Evolutionary conservation across 2,329 filamentous ascomycete genomes (phyloP).

Genomic region (Macrophomina pseudophaseolina): DNA sequence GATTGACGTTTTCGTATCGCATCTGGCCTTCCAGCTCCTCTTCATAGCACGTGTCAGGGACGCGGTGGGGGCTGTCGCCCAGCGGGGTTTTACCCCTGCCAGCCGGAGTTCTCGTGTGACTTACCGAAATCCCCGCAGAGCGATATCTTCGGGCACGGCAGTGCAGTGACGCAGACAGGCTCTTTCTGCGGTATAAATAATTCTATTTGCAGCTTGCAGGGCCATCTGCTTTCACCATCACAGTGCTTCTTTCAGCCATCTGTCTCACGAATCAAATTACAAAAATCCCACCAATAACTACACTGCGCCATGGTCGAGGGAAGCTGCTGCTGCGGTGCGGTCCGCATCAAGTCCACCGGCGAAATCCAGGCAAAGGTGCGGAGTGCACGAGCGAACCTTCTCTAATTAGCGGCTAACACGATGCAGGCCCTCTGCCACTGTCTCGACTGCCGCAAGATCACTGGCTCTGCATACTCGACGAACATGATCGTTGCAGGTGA

Average conservation of each 20-base stretch:
- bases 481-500: slow-evolving; percentile 53
- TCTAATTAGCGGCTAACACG: not conserved
- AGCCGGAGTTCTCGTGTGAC: not conserved
- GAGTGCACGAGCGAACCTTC: not conserved
- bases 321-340: slow-evolving; percentile 57
- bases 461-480: slow-evolving; percentile 58
- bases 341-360: slow-evolving; percentile 55
- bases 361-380: slow-evolving; percentile 42
- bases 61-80: not conserved
- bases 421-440: slow-evolving; percentile 51
- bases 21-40: no score
- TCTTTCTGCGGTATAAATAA: not conserved
- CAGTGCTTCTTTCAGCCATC: not conserved
- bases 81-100: not conserved
- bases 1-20: not conserved
- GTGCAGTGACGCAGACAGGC: not conserved
- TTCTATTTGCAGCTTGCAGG: not conserved
- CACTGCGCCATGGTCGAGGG: slow-evolving; percentile 44
- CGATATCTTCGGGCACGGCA: not conserved
- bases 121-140: not conserved
- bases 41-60: not conserved
- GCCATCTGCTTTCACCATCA: not conserved
- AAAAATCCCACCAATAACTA: not conserved
- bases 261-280: not conserved
- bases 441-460: slow-evolving; percentile 62